These are phyloP conservation scores for Kodamaea anthophila DNA, from an alignment of 1,139 yeast genomes.

Conservation along the genomic window DNA sequence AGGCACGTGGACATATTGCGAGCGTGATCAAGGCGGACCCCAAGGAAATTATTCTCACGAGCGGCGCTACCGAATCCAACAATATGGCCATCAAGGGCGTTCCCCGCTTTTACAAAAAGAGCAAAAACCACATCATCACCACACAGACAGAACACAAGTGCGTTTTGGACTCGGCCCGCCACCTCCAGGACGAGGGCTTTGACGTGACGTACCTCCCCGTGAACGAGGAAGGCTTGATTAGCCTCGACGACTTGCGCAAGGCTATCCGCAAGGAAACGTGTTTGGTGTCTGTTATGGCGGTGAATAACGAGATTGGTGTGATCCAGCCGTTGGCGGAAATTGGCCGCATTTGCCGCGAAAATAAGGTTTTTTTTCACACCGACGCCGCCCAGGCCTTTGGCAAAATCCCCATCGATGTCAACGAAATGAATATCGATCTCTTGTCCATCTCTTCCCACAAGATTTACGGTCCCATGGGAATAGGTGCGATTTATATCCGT, in stretches of 20 bases:
- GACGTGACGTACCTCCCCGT: constrained; percentile 94
- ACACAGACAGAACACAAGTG: constrained; percentile 98
- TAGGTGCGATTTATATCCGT: constrained; percentile 92
- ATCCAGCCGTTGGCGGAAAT: constrained; percentile 94
- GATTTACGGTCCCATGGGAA: constrained; percentile 96
- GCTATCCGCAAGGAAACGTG: constrained; percentile 90
- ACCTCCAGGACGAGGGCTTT: constrained; percentile 92
- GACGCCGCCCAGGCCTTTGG: constrained; percentile 99
- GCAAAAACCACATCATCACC: constrained; percentile 90
- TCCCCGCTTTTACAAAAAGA: constrained; percentile 82
- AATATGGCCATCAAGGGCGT: constrained; percentile 95
- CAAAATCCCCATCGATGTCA: constrained; percentile 86
- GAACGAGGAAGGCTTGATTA: constrained; percentile 69
- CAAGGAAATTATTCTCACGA: constrained; percentile 91
- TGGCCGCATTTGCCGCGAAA: constrained; percentile 77
- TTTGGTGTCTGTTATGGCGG: constrained; percentile 94
- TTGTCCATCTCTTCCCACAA: constrained; percentile 94
- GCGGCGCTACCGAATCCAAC: constrained; percentile 97
- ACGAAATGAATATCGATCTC: constrained; percentile 86
- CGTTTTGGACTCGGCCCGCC: constrained; percentile 92
- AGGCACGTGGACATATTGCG: constrained; percentile 79
- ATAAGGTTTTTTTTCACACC: constrained; percentile 95
- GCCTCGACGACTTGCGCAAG: constrained; percentile 67
- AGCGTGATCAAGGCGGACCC: constrained; percentile 86
- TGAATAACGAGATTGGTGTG: constrained; percentile 96